Conservation (phyloP, 2,329 filamentous ascomycete genomes). For the Colletotrichum lentis region DNA sequence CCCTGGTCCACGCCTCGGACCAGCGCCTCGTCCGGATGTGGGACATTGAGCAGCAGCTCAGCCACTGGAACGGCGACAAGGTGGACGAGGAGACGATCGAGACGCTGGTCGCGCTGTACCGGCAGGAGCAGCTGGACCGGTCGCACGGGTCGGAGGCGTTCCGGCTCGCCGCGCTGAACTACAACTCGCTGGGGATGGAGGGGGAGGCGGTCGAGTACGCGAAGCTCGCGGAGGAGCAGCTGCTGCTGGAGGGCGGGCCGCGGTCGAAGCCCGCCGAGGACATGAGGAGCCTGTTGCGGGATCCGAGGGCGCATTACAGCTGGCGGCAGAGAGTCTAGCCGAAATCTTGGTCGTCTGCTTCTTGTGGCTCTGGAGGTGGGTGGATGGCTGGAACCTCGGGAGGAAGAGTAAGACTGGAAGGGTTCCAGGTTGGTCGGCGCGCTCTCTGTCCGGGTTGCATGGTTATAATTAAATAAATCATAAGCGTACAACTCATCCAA, state of each 20-base stretch:
- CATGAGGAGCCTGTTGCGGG: slow-evolving; percentile 24
- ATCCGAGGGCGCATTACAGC: slow-evolving; percentile 33
- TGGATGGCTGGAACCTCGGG: too few species aligned
- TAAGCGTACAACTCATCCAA: too few species aligned
- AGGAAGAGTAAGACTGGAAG: too few species aligned
- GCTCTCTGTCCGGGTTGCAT: too few species aligned
- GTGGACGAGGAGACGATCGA: slow-evolving; percentile 39
- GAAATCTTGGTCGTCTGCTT: too few species aligned
- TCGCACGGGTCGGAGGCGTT: slow-evolving; percentile 48
- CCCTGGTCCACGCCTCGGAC: slow-evolving; percentile 38
- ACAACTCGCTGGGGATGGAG: slow-evolving; percentile 50
- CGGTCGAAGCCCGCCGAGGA: slow-evolving; percentile 14
- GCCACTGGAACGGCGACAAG: slow-evolving; percentile 32
- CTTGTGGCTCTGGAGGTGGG: too few species aligned
- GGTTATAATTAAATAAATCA: too few species aligned
- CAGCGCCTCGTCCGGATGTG: slow-evolving; percentile 39
- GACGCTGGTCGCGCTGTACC: slow-evolving; percentile 39
- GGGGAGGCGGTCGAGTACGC: slow-evolving; percentile 51
- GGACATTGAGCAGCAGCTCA: slow-evolving; percentile 36
- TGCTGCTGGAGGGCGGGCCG: slow-evolving; percentile 41
- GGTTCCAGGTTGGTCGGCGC: too few species aligned
- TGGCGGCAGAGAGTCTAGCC: slow-evolving; percentile 29
- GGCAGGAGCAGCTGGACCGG: slow-evolving; percentile 38
- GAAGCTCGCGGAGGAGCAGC: slow-evolving; percentile 48
- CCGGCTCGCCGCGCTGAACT: slow-evolving; percentile 50